A percentile compares a stretch with the other conserved stretches of the same genome.
Conservation (phyloP, 306 rosid genomes). For the Nissolia schottii region DNA sequence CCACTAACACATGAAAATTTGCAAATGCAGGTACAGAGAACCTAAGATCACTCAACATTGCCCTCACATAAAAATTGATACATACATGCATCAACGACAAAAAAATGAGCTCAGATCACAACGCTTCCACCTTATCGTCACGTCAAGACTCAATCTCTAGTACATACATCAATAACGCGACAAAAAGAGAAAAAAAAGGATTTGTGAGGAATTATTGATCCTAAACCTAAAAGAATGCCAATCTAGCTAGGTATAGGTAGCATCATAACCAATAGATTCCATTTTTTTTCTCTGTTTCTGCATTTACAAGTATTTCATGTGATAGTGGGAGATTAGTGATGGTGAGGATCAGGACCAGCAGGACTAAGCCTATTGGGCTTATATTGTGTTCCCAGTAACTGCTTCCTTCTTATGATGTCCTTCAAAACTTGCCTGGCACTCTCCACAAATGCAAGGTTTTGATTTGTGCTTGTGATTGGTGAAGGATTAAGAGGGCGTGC, state of each 20-base stretch:
- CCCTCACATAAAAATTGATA: too few relatives aligned
- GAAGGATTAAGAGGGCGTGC: conserved; percentile 22
- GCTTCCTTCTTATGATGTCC: conserved; percentile 31
- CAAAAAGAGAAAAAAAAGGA: not conserved
- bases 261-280: not conserved
- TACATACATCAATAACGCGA: too few relatives aligned
- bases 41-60: conserved; percentile 7
- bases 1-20: conserved; percentile 21
- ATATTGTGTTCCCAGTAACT: conserved; percentile 20
- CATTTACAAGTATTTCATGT: not conserved
- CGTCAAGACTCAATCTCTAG: too few relatives aligned
- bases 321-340: conserved; percentile 23
- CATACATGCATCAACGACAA: too few relatives aligned
- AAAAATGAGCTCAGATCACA: too few relatives aligned
- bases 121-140: too few relatives aligned
- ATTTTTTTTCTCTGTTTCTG: not conserved
- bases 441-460: conserved; percentile 9
- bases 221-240: not conserved
- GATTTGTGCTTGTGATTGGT: not conserved
- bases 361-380: conserved; percentile 38
- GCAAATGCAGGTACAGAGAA: not conserved
- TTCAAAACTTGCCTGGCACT: conserved; percentile 32
- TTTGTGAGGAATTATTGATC: not conserved
- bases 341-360: conserved; percentile 46
- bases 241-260: not conserved